Base-by-base conservation (phyloP, 176 grass and related monocot species). In the Bromus sterilis region DNA sequence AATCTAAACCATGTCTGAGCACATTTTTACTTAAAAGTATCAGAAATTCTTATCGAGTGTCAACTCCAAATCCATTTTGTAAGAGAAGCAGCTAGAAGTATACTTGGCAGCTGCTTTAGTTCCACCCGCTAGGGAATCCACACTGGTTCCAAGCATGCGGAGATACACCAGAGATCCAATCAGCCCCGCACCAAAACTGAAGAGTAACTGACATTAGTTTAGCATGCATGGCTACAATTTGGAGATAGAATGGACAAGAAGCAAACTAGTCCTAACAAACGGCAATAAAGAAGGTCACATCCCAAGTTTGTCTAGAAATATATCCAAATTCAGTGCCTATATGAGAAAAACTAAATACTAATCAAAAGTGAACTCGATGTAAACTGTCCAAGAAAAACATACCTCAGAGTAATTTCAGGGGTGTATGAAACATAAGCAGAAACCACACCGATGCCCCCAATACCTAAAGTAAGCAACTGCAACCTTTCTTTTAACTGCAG, bases 361-460 rank as follows among this genome's bases (percentile, higher is more conserved):
- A 75, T 9, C 3, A 75, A 34, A 83, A 68, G 14, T 28, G 23
- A 31, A 48, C 0, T 58, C 16, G 23, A 78, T 46, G 10, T 33
- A 63, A 63, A 9, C 18, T 4, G 18, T 46, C 10, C 12, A 26
- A 49, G 51, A 24, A 78, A 80, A 70, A 28, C 66, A 57, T 83
- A 98, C 96, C 96, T 95, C 25, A 26, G 89, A 80, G 96, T 89
- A 88, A 93, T 89, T 86, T 99, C 96, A 75, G 96, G 93, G 72
- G 96, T 78, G 82, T 95, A 98, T 35, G 91, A 93, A 81, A 99
- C 64, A 80, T 99, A 99, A 72, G 96, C 96, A 57, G 93, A 91
- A 13, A 93, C 86, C 42, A 93, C 80, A 80, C 96, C 96, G 51
- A 93, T 18, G 9, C 90, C 96, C 81, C 96, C 96, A 63, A 99